A percentile compares a stretch with the other conserved stretches of the same genome.
phyloP scores from a whole-genome alignment of 2,329 filamentous ascomycete genomes.

The Amauroascus niger region DNA sequence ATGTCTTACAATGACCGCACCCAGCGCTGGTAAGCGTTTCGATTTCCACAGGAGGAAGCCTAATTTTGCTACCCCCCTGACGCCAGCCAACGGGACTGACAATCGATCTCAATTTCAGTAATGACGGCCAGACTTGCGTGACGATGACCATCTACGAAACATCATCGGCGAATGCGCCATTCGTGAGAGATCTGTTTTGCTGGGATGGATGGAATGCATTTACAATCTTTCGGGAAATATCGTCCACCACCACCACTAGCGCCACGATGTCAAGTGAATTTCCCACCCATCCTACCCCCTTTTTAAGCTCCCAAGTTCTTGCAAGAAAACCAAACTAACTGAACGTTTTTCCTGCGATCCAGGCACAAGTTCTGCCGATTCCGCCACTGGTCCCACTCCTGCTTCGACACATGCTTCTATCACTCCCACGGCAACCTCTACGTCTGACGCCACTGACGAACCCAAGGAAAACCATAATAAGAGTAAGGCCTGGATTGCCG shows the following conservation, averaged over 20 bases:
- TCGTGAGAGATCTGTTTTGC: constrained; percentile 7
- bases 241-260: neutral
- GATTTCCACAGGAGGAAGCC: neutral
- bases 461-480: neutral
- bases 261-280: neutral
- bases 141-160: constrained; percentile 8
- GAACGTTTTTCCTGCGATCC: neutral
- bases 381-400: neutral
- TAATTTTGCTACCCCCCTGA: too few species aligned
- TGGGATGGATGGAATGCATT: constrained; percentile 6
- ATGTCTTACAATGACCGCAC: neutral
- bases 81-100: too few species aligned
- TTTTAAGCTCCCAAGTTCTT: neutral
- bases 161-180: neutral
- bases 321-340: neutral
- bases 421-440: neutral
- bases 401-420: neutral
- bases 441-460: neutral
- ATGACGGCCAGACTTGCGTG: constrained; percentile 1
- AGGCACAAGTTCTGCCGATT: neutral
- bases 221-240: constrained; percentile 6
- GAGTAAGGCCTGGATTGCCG: constrained; percentile 11
- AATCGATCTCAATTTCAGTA: neutral
- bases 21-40: neutral
- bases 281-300: neutral